A percentile compares a stretch with the other conserved stretches of the same genome.
Evolutionary conservation across 2,329 filamentous ascomycete genomes (phyloP).

Genomic region (Orbilia ellipsospora): DNA sequence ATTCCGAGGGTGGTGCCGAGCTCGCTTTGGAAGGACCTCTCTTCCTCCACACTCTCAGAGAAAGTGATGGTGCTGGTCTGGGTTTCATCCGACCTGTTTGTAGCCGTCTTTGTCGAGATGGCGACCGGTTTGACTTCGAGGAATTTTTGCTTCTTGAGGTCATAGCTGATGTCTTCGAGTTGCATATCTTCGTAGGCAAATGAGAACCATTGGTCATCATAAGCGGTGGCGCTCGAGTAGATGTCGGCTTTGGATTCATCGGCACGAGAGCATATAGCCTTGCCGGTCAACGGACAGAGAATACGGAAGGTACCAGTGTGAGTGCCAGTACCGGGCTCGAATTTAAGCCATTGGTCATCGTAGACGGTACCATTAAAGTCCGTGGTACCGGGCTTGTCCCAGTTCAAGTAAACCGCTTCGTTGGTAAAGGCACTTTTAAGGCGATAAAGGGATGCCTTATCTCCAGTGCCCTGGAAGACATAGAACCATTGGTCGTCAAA

Average conservation of each 20-base stretch:
- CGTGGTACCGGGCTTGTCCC: not conserved
- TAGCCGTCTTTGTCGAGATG: not conserved
- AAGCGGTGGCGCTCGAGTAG: not conserved
- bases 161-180: not conserved
- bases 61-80: conserved; percentile 4
- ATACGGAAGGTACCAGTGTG: not conserved
- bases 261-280: not conserved
- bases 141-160: not conserved
- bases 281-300: not conserved
- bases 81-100: not conserved
- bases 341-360: conserved; percentile 4
- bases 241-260: not conserved
- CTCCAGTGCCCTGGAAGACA: not conserved
- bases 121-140: not conserved
- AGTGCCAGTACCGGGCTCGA: conserved; percentile 1
- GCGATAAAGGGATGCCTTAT: not conserved
- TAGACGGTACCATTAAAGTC: not conserved
- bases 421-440: not conserved
- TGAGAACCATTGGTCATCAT: not conserved
- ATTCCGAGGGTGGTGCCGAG: conserved; percentile 2
- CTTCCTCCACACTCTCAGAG: conserved; percentile 3
- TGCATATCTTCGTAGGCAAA: conserved; percentile 13
- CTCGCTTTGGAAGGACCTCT: conserved; percentile 2
- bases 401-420: conserved; percentile 3
- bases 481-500: conserved; percentile 1